Evolutionary conservation across 352 stramenopile species (phyloP).

Genomic region (Globisporangium lucens): DNA sequence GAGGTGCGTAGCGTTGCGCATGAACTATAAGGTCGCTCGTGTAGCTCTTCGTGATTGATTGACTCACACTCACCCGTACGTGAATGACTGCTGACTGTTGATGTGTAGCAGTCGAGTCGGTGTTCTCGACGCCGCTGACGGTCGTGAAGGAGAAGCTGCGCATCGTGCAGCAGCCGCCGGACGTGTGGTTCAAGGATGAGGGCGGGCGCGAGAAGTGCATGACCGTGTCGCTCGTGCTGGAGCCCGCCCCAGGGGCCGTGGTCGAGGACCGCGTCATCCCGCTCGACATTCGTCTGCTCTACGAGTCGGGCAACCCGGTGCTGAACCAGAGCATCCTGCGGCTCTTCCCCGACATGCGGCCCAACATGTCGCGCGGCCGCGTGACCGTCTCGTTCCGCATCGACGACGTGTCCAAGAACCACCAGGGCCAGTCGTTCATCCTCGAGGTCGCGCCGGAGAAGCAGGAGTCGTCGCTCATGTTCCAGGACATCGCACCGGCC

Average conservation of each 20-base stretch:
- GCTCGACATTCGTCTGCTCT: conserved; percentile 68
- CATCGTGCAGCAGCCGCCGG: conserved; percentile 74
- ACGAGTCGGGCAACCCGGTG: conserved; percentile 83
- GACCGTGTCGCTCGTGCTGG: conserved; percentile 79
- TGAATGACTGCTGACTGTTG: background rate
- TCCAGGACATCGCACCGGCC: conserved; percentile 88
- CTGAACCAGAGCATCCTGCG: conserved; percentile 91
- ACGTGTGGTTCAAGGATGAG: conserved; percentile 97
- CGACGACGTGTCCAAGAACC: conserved; percentile 97
- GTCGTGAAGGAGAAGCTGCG: conserved; percentile 78
- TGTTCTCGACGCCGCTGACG: conserved; percentile 58
- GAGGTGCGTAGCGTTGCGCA: conserved; percentile 7
- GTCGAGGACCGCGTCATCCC: conserved; percentile 77
- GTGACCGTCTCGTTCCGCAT: conserved; percentile 92
- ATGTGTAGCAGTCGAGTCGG: conserved; percentile 44
- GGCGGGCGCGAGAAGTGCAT: conserved; percentile 95
- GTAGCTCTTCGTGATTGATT: background rate
- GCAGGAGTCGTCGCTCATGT: conserved; percentile 77
- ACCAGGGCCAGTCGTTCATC: conserved; percentile 94
- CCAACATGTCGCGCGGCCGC: conserved; percentile 84
- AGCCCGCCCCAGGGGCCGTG: conserved; percentile 54
- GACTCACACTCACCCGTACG: background rate
- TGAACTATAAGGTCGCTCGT: background rate
- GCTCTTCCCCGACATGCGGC: conserved; percentile 80
- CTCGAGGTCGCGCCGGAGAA: conserved; percentile 89